Evolutionary conservation across 805 yeast species (phyloP), one percentile per base, ranked within the genome.

Genomic region (Hanseniaspora guilliermondii): DNA sequence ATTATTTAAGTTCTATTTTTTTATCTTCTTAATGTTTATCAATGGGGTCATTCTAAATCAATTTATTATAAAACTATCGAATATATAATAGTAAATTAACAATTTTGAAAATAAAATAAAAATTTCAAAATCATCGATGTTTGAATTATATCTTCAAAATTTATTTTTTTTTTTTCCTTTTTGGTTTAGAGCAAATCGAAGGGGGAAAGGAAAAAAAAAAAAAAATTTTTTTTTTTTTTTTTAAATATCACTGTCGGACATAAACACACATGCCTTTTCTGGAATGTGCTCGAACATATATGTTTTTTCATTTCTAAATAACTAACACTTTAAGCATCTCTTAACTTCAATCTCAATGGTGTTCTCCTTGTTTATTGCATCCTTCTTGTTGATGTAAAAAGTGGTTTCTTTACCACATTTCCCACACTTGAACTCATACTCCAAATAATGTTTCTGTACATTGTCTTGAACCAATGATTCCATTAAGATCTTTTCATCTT

Each of bases 401-500:
- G 6, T 16, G 4, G 45, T 44, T 8, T 2, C 6, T 12, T 52
- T n/a, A 2, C 30, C 32, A 21, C 55, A 52, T 5, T 16, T 19
- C 7, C 19, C 27, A 37, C 55, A 52, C 21, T 14, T 17, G n/a
- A 44, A 19, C 4, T 37, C 40, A 19, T 27, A 19, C 38, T 27
- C 19, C 5, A 37, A 22, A 17, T 37, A 27, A 4, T 22, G 11
- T 2, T 50, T 41, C 17, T 35, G 24, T 14, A 50, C 38, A 14
- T 44, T 21, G 30, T 52, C 55, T 3, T 21, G 9, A 1, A 44
- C 36, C 22, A 52, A 11, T 11, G 47, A 17, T 12, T 27, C 47
- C 32, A 44, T 37, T 8, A 52, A 4, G 27, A 52, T 52, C 27
- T 52, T 40, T 27, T 52, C 55, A 33, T 52, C 50, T 8, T 37